Conservation (phyloP, 2,329 filamentous ascomycete genomes). For the Epichloe glyceriae region DNA sequence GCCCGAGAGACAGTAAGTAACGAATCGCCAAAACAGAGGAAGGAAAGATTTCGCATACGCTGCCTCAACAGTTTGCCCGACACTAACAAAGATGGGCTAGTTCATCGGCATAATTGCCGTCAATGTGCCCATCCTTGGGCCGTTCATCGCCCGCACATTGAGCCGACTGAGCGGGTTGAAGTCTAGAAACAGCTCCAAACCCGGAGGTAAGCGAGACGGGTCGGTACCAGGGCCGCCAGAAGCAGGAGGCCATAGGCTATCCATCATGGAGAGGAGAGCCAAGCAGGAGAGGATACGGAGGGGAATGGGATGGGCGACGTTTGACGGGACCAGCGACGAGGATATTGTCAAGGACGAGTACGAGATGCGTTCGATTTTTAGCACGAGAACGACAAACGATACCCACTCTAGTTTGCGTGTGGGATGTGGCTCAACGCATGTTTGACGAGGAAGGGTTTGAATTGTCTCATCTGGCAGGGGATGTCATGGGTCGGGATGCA, state of each 20-base stretch:
- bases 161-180: conserved; percentile 21
- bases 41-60: not conserved
- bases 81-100: conserved; percentile 9
- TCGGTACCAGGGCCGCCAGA: not conserved
- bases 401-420: not conserved
- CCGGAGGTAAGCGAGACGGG: not conserved
- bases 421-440: not conserved
- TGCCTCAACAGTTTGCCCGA: too few relatives aligned
- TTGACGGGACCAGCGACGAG: conserved; percentile 20
- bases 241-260: not conserved
- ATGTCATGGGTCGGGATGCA: too few relatives aligned
- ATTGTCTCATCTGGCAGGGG: too few relatives aligned
- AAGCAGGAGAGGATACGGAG: conserved; percentile 11
- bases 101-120: conserved; percentile 31
- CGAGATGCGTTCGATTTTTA: not conserved
- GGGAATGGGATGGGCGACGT: conserved; percentile 2
- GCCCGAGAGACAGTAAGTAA: conserved; percentile 24
- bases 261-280: conserved; percentile 4
- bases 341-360: conserved; percentile 14
- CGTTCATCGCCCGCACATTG: not conserved
- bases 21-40: not conserved
- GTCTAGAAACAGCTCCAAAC: not conserved
- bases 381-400: not conserved
- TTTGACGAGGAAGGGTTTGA: not conserved
- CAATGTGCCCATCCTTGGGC: conserved; percentile 20